phyloP scores from a whole-genome alignment of 1,284 basidiomycete genomes.

The Puccinia sorghi region DNA sequence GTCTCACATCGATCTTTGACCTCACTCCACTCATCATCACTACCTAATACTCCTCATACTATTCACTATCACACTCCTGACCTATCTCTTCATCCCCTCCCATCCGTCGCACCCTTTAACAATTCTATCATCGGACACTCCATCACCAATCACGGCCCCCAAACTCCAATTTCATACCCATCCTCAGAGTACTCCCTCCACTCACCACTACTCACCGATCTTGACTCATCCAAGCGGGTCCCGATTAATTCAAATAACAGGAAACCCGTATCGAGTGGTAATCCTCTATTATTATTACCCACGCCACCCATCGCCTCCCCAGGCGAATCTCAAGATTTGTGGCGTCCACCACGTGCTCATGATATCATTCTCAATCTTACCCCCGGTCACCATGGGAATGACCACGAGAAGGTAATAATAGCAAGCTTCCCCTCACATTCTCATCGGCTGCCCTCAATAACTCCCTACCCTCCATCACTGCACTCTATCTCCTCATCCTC shows the following conservation, averaged over 20 bases:
- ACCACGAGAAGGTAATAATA: not conserved
- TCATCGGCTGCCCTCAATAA: not conserved
- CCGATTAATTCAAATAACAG: not conserved
- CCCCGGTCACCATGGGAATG: not conserved
- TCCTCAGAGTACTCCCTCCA: not conserved
- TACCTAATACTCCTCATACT: not conserved
- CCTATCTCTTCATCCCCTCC: not conserved
- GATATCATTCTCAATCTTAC: not conserved
- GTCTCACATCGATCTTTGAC: conserved; percentile 9
- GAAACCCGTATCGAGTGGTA: not conserved
- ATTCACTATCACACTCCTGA: not conserved
- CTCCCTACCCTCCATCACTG: not conserved
- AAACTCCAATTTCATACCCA: not conserved
- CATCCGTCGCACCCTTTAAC: not conserved
- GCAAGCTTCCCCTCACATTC: not conserved
- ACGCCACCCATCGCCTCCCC: conserved; percentile 12
- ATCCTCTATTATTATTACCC: not conserved
- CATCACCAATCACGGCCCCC: not conserved
- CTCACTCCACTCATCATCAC: not conserved
- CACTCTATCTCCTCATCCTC: conserved; percentile 11
- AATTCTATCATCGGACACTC: no score
- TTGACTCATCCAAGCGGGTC: conserved; percentile 4
- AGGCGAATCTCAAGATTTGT: conserved; percentile 1
- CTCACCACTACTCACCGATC: not conserved
- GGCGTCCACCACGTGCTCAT: conserved; percentile 1